These are phyloP conservation scores for Aspergillus thermomutatus DNA, from an alignment of 2,329 filamentous ascomycete genomes.

Conservation along the genomic window DNA sequence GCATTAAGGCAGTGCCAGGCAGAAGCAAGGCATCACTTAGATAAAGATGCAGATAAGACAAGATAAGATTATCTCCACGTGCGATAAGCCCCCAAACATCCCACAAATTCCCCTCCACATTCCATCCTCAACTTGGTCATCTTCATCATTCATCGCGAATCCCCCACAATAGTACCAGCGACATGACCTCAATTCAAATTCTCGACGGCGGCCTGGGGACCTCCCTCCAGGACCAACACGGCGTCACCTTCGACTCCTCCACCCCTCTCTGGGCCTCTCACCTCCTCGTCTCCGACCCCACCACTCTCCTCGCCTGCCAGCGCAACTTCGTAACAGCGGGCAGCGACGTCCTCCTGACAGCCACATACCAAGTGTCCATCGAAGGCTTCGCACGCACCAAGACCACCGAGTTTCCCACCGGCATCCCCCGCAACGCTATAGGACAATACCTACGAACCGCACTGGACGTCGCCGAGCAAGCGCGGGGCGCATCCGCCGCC, in stretches of 20 bases:
- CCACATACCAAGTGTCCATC: constrained; percentile 63
- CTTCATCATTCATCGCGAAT: neutral
- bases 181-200: constrained; percentile 40
- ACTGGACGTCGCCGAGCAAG: constrained; percentile 35
- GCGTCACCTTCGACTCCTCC: constrained; percentile 49
- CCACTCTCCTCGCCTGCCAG: constrained; percentile 55
- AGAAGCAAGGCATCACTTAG: neutral
- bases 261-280: constrained; percentile 66
- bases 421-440: constrained; percentile 42
- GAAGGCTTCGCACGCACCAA: constrained; percentile 55
- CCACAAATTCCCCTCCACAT: neutral
- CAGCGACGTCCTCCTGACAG: constrained; percentile 62
- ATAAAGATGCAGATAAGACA: no score
- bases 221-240: constrained; percentile 57
- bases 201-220: constrained; percentile 68
- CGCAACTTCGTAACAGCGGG: constrained; percentile 54
- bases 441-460: constrained; percentile 41
- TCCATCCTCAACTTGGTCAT: no score
- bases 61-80: neutral
- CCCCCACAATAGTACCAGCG: neutral
- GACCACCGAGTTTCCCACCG: constrained; percentile 41
- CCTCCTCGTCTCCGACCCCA: constrained; percentile 54
- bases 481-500: constrained; percentile 18
- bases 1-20: neutral
- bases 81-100: neutral